These are phyloP conservation scores for Eucalyptus erythrocorys DNA, from an alignment of 345 rosid genomes.

Conservation along the genomic window DNA sequence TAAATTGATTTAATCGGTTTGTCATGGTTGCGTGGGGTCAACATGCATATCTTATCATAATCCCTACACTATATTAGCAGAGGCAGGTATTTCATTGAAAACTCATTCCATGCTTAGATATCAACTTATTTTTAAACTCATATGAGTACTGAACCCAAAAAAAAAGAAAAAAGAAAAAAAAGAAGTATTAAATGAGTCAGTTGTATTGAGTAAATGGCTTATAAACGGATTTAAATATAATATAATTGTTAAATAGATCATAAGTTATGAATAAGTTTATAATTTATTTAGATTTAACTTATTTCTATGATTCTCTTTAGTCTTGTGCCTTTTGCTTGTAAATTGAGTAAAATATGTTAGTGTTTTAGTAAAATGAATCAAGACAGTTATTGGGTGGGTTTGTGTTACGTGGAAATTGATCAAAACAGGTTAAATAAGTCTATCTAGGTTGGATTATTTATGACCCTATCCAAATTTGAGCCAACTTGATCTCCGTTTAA, in stretches of 20 bases:
- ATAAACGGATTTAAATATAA: too few species aligned
- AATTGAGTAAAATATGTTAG: too few species aligned
- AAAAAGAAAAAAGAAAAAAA: too few species aligned
- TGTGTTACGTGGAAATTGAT: too few species aligned
- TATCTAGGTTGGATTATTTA: too few species aligned
- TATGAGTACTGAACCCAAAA: too few species aligned
- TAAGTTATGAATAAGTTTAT: too few species aligned
- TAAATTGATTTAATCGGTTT: neutral
- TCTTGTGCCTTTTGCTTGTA: neutral
- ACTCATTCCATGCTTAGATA: neutral
- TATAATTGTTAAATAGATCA: too few species aligned
- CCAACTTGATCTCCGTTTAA: neutral
- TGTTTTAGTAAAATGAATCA: too few species aligned
- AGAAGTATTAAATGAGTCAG: neutral
- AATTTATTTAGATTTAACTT: too few species aligned
- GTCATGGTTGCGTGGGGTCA: neutral
- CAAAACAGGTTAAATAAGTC: neutral
- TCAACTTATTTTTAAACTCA: too few species aligned
- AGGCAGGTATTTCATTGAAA: neutral
- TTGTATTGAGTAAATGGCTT: neutral
- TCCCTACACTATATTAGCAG: neutral
- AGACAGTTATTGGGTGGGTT: rapidly evolving
- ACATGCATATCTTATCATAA: neutral
- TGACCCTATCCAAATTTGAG: too few species aligned
- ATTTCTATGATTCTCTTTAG: neutral